A percentile compares a stretch with the other conserved stretches of the same genome.
phyloP scores from a whole-genome alignment of 2,329 filamentous ascomycete genomes.

The Knufia petricola region DNA sequence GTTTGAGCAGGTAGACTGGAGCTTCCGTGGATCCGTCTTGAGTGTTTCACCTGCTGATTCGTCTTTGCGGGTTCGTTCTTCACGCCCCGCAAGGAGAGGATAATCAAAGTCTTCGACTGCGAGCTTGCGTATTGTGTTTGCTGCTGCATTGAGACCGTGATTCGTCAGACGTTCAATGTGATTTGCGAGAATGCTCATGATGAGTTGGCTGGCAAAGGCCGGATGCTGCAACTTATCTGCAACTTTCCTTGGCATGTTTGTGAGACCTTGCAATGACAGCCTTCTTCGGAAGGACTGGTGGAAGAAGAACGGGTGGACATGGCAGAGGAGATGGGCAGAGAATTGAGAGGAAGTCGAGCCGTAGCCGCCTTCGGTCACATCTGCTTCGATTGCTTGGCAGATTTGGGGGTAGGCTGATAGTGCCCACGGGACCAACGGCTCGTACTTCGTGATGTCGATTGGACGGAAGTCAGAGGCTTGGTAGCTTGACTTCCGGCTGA shows the following conservation, averaged over 20 bases:
- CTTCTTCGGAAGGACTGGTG: constrained; percentile 14
- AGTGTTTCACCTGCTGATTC: constrained; percentile 1
- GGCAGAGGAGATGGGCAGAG: constrained; percentile 37
- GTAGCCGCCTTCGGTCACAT: constrained; percentile 33
- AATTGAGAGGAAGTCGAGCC: constrained; percentile 38
- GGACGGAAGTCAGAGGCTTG: constrained; percentile 19
- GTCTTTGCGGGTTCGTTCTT: not conserved
- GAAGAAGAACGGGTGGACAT: constrained; percentile 37
- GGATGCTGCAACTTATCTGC: constrained; percentile 25
- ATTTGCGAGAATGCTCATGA: constrained; percentile 44
- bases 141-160: constrained; percentile 27
- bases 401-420: constrained; percentile 21
- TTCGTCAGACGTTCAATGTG: constrained; percentile 48
- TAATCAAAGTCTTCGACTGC: constrained; percentile 20
- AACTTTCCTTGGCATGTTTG: constrained; percentile 9
- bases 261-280: not conserved
- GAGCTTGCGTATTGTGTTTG: constrained; percentile 49
- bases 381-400: constrained; percentile 20
- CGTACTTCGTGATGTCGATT: constrained; percentile 20
- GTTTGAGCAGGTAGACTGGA: constrained; percentile 11
- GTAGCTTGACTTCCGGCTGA: constrained; percentile 4
- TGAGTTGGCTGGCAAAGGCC: constrained; percentile 33
- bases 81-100: not conserved
- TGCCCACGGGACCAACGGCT: constrained; percentile 19
- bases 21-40: constrained; percentile 1